Conservation (phyloP, 306 rosid species). For the Glycine soja region DNA sequence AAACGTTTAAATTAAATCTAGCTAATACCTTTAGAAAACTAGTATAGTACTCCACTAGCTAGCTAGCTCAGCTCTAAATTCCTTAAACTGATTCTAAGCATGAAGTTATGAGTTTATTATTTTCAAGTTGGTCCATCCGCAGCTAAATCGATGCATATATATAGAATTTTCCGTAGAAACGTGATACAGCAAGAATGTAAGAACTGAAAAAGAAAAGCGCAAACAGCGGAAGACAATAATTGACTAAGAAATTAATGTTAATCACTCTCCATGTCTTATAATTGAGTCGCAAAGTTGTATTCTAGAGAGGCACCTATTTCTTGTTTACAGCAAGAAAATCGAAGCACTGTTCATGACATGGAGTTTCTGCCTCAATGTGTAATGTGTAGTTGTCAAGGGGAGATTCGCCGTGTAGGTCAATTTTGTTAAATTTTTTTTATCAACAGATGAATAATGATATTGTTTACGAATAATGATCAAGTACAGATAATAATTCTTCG, state of each 20-base stretch:
- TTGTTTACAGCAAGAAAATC: not conserved
- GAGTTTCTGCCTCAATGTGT: slow-evolving; percentile 5
- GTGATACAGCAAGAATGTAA: not conserved
- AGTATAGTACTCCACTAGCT: not conserved
- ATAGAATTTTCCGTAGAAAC: not conserved
- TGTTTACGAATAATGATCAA: not conserved
- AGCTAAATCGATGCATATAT: not conserved
- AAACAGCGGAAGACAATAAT: not conserved
- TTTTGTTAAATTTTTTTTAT: not conserved
- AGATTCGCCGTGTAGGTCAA: slow-evolving; percentile 9
- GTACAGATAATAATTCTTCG: not conserved
- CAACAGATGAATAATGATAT: not conserved
- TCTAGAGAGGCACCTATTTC: not conserved
- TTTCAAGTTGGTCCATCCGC: not conserved
- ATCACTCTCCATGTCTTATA: not conserved
- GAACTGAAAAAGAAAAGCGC: not conserved
- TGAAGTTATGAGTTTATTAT: not conserved
- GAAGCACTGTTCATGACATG: not conserved
- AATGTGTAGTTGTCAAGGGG: not conserved
- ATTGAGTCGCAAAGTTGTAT: not conserved
- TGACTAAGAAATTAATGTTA: not conserved
- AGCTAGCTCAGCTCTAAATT: slow-evolving; percentile 2
- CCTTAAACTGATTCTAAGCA: not conserved
- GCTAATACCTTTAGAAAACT: not conserved
- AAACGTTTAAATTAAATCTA: too few relatives aligned